Evolutionary conservation across 805 yeast species (phyloP), one percentile per base, ranked within the genome.

Genomic region (Candida dendrica): DNA sequence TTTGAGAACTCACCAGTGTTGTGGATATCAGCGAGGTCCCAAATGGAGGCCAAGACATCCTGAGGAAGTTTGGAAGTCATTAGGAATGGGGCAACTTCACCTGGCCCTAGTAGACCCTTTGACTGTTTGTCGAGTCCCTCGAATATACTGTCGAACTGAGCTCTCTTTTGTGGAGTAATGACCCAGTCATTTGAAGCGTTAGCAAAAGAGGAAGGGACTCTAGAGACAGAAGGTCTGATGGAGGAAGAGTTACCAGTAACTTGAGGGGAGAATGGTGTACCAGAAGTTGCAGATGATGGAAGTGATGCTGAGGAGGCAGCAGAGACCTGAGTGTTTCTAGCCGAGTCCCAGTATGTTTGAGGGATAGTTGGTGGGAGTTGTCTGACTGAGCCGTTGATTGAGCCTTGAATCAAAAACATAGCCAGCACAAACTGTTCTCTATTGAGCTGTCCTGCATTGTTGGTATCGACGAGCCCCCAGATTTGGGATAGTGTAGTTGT

Each of bases 11-110:
- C 74, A 20, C 96, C 97, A 36, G 85, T 78, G 61, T 88, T 88
- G 50, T 86, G 84, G 47, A 88, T 74, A 60, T 93, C 97, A 9
- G 98, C 79, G 51, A 93, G 71, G 63, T 93, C 98, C 99, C 99
- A 93, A 35, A 91, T 80, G 19, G 78, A 66, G 2, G 98, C 98
- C 47, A 93, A 72, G 17, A 78, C 80, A 40, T 86, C 90, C 55
- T 90, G 96, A 40, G 81, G 74, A 45, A 93, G 74, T 47, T 86
- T 84, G 3, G 98, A 91, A 9, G 93, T 84, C 72, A 87, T 80
- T 52, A 93, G 76, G 59, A 90, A 88, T 7, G 84, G 81, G 6
- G 95, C 98, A 36, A 93, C 88, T 49, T 87, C 87, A 45, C 72
- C 77, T 3, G 96, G 83, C 18, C 81, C 75, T 50, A 91, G 71